Conservation (phyloP, 768 basidiomycete species). For the Piloderma croceum region DNA sequence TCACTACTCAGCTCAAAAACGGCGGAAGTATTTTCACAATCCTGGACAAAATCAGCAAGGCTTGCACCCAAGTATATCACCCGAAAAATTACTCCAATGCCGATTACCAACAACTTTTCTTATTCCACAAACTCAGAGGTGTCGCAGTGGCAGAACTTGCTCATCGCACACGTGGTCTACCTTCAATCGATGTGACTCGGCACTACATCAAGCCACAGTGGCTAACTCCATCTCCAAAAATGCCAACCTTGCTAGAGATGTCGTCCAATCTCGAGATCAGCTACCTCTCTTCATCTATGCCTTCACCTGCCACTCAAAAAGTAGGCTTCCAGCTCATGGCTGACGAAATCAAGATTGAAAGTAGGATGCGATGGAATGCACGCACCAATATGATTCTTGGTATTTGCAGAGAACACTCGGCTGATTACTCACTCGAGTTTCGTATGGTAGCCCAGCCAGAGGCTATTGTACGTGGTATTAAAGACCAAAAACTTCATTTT, state of each 20-base stretch:
- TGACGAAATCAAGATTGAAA: constrained; percentile 13
- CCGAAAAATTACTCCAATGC: constrained; percentile 15
- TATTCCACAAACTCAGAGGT: constrained; percentile 18
- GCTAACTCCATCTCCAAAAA: constrained; percentile 4
- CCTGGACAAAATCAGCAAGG: no score
- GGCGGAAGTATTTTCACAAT: no score
- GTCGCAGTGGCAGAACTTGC: constrained; percentile 14
- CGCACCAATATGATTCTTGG: constrained; percentile 10
- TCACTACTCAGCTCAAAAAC: no score
- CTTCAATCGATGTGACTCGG: constrained; percentile 11
- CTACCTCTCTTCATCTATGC: no score
- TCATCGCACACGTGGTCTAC: constrained; percentile 13
- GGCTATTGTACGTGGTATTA: no score
- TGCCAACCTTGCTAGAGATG: constrained; percentile 13
- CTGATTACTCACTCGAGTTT: constrained; percentile 14
- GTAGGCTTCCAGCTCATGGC: constrained; percentile 12
- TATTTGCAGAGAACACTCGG: constrained; percentile 12
- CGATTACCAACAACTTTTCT: constrained; percentile 13
- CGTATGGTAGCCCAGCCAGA: no score
- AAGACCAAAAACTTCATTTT: no score
- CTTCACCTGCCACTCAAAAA: constrained; percentile 1
- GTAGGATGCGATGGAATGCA: constrained; percentile 13
- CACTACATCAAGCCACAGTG: constrained; percentile 4
- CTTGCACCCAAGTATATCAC: constrained; percentile 16
- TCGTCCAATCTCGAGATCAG: constrained; percentile 11